phyloP scores from a whole-genome alignment of 192 early-diverging fungal species.

The Mortierella claussenii region DNA sequence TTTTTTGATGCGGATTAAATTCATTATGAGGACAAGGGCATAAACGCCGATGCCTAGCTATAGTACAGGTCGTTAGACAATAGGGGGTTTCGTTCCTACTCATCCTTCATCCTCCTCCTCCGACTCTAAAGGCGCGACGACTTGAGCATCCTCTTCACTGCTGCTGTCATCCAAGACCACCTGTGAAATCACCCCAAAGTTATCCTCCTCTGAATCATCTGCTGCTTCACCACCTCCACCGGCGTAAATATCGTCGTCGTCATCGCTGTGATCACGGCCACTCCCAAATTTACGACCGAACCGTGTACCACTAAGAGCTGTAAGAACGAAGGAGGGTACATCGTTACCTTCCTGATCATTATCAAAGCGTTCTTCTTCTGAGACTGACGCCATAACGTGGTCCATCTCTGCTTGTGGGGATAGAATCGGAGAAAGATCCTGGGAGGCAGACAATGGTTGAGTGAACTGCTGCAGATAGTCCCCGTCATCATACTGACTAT shows the following conservation, averaged over 20 bases:
- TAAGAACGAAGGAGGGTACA: background rate
- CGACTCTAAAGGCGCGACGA: background rate
- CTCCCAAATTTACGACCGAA: constrained; percentile 7
- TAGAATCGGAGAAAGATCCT: too few relatives aligned
- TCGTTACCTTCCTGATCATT: background rate
- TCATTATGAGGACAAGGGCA: too few relatives aligned
- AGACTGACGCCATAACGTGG: background rate
- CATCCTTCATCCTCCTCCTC: background rate
- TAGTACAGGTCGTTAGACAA: too few relatives aligned
- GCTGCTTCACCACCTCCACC: too few relatives aligned
- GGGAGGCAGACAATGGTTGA: too few relatives aligned
- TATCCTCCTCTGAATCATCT: background rate
- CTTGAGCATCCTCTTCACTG: background rate
- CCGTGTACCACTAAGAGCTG: background rate
- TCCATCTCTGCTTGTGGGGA: too few relatives aligned
- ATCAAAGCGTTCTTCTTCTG: constrained; percentile 1
- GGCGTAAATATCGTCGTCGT: constrained; percentile 13
- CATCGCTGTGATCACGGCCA: background rate
- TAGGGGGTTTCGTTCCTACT: too few relatives aligned
- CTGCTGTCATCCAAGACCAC: constrained; percentile 25
- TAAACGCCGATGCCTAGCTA: too few relatives aligned
- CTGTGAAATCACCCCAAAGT: constrained; percentile 3
- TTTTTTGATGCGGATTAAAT: too few relatives aligned
- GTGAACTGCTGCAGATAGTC: too few relatives aligned
- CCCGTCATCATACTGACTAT: too few relatives aligned